Evolutionary conservation across 2,329 filamentous ascomycete species (phyloP).

Genomic region (Aspergillus persii): DNA sequence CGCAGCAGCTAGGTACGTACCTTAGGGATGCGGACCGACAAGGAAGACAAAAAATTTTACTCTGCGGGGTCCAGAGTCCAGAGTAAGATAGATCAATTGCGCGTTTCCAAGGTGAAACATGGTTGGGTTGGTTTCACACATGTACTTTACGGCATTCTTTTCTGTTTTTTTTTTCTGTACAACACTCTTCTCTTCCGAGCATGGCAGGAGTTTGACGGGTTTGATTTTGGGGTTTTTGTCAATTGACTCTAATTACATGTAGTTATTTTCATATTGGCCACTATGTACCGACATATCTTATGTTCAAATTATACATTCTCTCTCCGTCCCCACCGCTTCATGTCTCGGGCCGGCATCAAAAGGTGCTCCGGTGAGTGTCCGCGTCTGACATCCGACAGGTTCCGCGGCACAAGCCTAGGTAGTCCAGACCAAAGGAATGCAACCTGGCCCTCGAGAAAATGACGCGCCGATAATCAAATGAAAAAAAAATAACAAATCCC

Average conservation of each 20-base stretch:
- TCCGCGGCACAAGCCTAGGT: background rate
- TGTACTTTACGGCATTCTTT: slow-evolving; percentile 12
- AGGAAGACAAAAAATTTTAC: background rate
- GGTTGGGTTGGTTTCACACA: slow-evolving; percentile 13
- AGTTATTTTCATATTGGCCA: slow-evolving; percentile 5
- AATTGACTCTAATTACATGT: slow-evolving; percentile 1
- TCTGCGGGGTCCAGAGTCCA: slow-evolving; percentile 10
- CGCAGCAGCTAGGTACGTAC: background rate
- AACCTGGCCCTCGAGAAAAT: background rate
- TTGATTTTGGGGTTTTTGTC: slow-evolving; percentile 7
- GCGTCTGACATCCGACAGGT: background rate
- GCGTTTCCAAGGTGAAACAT: background rate
- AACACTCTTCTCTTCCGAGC: slow-evolving; percentile 33
- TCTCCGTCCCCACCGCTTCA: background rate
- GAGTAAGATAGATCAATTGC: slow-evolving; percentile 7
- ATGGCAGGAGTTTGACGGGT: slow-evolving; percentile 26
- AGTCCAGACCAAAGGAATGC: background rate
- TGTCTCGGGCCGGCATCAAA: background rate
- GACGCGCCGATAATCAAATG: background rate
- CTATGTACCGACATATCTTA: background rate
- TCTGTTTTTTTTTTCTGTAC: slow-evolving; percentile 22
- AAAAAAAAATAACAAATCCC: background rate
- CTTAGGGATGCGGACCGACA: background rate
- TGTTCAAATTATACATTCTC: background rate
- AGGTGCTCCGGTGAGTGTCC: background rate